phyloP scores from a whole-genome alignment of 1,284 basidiomycete genomes.

The Xerocomus minutiporus region DNA sequence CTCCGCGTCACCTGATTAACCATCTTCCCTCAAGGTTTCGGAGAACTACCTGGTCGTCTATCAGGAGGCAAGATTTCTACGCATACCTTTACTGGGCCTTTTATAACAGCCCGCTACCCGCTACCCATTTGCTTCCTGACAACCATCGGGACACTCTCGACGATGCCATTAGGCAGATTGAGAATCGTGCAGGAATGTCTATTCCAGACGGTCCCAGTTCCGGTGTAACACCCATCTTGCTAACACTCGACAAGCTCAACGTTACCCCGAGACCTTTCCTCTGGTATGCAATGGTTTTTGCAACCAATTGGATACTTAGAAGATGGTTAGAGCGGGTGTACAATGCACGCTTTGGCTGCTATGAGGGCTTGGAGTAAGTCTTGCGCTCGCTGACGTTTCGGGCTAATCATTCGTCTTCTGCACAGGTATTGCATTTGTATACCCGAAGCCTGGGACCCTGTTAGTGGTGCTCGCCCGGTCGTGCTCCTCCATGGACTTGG shows the following conservation, averaged over 20 bases:
- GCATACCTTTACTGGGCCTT: conserved; percentile 85
- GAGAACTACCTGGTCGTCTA: conserved; percentile 68
- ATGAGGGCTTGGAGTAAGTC: conserved; percentile 62
- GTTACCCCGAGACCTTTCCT: conserved; percentile 67
- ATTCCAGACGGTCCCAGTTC: conserved; percentile 64
- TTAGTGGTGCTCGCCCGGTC: conserved; percentile 58
- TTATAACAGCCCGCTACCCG: conserved; percentile 62
- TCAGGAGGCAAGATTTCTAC: conserved; percentile 62
- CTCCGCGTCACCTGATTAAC: conserved; percentile 5
- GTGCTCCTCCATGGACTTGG: conserved; percentile 88
- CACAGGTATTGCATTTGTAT: conserved; percentile 70
- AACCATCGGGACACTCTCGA: conserved; percentile 50
- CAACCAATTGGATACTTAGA: conserved; percentile 50
- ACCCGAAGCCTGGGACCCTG: conserved; percentile 60
- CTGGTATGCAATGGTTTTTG: conserved; percentile 62
- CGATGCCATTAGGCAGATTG: conserved; percentile 57
- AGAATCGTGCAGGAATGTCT: conserved; percentile 67
- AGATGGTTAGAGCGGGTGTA: conserved; percentile 43
- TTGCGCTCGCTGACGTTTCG: background rate
- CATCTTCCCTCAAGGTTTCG: conserved; percentile 51
- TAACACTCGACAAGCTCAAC: conserved; percentile 77
- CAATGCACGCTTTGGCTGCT: conserved; percentile 45
- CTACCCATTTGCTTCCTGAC: conserved; percentile 43
- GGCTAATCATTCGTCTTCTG: background rate
- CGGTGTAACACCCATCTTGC: conserved; percentile 54